Evolutionary conservation across 1,284 basidiomycete species (phyloP).

Genomic region (Cutaneotrichosporon dermatis): DNA sequence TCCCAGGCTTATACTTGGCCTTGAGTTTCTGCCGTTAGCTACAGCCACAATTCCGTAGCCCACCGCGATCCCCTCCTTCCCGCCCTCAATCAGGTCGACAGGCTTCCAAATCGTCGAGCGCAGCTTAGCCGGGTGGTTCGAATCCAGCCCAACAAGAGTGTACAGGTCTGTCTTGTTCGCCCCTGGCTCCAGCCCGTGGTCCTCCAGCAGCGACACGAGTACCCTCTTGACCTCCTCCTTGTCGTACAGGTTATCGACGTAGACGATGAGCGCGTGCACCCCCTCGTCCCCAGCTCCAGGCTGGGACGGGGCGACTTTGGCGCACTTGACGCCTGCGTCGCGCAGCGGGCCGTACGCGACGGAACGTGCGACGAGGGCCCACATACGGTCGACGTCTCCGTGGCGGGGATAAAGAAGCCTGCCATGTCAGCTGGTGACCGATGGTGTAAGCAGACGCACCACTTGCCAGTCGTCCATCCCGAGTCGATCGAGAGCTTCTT

Average conservation of each 20-base stretch:
- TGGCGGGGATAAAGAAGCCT: conserved; percentile 29
- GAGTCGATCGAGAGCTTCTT: conserved; percentile 16
- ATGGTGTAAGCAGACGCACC: conserved; percentile 19
- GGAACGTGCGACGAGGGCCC: conserved; percentile 27
- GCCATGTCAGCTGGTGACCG: neutral
- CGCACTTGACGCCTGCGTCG: conserved; percentile 21
- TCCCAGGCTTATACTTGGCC: conserved; percentile 15
- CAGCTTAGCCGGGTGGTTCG: conserved; percentile 41
- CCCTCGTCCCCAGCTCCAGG: neutral
- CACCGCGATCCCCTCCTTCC: conserved; percentile 24
- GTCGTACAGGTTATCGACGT: conserved; percentile 31
- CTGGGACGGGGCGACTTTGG: conserved; percentile 27
- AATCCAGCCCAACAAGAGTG: conserved; percentile 44
- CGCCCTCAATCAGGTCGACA: conserved; percentile 27
- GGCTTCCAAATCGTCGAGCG: conserved; percentile 36
- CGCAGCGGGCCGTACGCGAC: conserved; percentile 33
- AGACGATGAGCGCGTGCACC: conserved; percentile 32
- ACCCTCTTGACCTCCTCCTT: conserved; percentile 23
- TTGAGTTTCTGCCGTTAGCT: conserved; percentile 18
- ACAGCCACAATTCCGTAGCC: neutral
- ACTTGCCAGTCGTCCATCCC: conserved; percentile 31
- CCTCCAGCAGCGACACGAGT: conserved; percentile 21
- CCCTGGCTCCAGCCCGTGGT: conserved; percentile 34
- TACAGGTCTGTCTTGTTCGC: conserved; percentile 41
- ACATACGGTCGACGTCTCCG: conserved; percentile 26